phyloP scores from a whole-genome alignment of 495 filamentous ascomycete genomes.

The Arthonia radiata region DNA sequence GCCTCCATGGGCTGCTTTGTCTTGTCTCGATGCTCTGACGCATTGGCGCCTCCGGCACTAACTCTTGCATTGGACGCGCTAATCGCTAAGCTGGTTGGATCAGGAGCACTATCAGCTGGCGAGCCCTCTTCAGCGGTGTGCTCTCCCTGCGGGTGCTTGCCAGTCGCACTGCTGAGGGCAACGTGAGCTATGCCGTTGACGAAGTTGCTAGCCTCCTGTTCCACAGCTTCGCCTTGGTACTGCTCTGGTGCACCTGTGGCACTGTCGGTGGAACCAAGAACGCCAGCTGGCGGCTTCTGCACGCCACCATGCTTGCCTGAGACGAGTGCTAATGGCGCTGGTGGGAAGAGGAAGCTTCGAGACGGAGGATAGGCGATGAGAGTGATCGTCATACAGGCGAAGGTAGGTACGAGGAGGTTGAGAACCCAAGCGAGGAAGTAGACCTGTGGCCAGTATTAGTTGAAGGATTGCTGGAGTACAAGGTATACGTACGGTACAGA shows the following conservation, averaged over 20 bases:
- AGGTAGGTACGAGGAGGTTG: constrained; percentile 42
- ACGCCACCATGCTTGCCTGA: constrained; percentile 34
- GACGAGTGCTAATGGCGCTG: constrained; percentile 40
- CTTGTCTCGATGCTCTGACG: constrained; percentile 38
- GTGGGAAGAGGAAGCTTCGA: constrained; percentile 46
- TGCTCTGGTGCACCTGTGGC: constrained; percentile 63
- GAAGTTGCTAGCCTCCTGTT: constrained; percentile 64
- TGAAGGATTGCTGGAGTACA: not conserved
- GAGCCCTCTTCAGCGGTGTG: constrained; percentile 13
- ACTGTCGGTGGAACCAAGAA: constrained; percentile 53
- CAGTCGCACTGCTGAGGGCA: constrained; percentile 48
- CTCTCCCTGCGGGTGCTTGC: constrained; percentile 35
- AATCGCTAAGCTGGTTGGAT: constrained; percentile 31
- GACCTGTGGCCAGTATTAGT: constrained; percentile 16
- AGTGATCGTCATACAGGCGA: constrained; percentile 29
- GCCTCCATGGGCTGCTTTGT: constrained; percentile 65
- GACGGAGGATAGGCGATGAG: constrained; percentile 42
- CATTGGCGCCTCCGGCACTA: constrained; percentile 19
- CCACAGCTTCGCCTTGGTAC: constrained; percentile 66
- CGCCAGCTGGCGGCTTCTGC: constrained; percentile 41
- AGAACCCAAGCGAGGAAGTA: constrained; percentile 56
- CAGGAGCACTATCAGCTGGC: constrained; percentile 22
- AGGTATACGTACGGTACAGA: constrained; percentile 26
- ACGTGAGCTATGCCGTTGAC: constrained; percentile 52
- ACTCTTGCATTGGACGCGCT: constrained; percentile 33